Evolutionary conservation across 352 stramenopile genomes (phyloP), one percentile per base, ranked within the genome.

Genomic region (Pythium phragmitis): DNA sequence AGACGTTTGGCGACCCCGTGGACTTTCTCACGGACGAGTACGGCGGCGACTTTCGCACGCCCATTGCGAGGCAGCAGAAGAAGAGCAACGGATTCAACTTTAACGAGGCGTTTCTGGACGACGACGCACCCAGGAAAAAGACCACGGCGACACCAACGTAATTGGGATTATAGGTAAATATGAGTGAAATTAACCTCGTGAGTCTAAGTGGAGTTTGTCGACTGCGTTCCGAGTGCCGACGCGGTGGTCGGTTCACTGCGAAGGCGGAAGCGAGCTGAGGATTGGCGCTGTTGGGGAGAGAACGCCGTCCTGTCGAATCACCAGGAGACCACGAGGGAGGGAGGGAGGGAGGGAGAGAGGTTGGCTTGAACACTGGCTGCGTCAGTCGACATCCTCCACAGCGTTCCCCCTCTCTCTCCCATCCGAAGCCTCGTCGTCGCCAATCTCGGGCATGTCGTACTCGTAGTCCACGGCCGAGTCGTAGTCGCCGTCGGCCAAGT

Each of bases 21-120:
- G 72, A 75, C 23, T 85, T 82, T 33, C 60, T 85, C 19, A n/a
- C 70, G n/a, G 45, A 75, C 16, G 76, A 82, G 63, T 82, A 85
- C 52, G 74, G 72, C 9, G 45, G 53, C 0, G 69, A 77, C 19
- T 82, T 73, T 50, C 61, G 77, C 30, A 73, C 41, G 19, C 68
- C 74, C 36, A n/a, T 65, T 4, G 45, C n/a, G 49, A 33, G 49
- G 6, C 36, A 47, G 37, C 46, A 37, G 17, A 56, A 43, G 17
- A 65, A 65, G 14, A 43, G 33, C 47, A 63, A 63, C 45, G 56
- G 56, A 1, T 63, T 63, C 56, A 63, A 63, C 7, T 63, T 63
- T 7, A 37, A 47, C 11, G 56, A 63, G n/a, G 45, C 43, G 30
- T 63, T 63, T 37, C 23, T 63, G 16, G 56, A 63, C 2, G 55